Evolutionary conservation across 306 rosid species (phyloP).

Genomic region (Corylus heterophylla): DNA sequence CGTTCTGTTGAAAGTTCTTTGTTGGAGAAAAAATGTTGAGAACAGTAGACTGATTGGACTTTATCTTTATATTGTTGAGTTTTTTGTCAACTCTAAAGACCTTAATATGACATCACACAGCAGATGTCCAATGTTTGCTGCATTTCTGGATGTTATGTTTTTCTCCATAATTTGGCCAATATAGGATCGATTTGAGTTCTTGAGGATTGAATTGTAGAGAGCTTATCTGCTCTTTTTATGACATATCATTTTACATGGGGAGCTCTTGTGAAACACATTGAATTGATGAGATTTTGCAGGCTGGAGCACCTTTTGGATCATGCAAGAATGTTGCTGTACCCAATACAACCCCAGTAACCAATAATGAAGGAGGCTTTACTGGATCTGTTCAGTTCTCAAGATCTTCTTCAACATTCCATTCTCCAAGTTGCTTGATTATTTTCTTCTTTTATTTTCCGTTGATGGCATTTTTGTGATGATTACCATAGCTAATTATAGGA

Average conservation of each 20-base stretch:
- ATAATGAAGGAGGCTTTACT: slow-evolving; percentile 69
- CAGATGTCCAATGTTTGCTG: slow-evolving; percentile 9
- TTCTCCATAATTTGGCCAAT: neutral
- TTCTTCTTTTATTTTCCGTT: slow-evolving; percentile 44
- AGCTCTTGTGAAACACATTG: slow-evolving; percentile 2
- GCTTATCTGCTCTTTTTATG: neutral
- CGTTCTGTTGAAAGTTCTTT: neutral
- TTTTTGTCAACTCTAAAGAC: neutral
- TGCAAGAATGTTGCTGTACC: slow-evolving; percentile 79
- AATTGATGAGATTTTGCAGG: slow-evolving; percentile 53
- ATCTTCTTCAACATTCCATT: slow-evolving; percentile 52
- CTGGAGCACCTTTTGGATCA: slow-evolving; percentile 78
- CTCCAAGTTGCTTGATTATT: slow-evolving; percentile 36
- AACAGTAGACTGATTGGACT: slow-evolving; percentile 5
- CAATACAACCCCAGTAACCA: slow-evolving; percentile 50
- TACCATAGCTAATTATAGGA: slow-evolving; percentile 28
- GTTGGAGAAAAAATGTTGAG: neutral
- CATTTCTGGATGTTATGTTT: slow-evolving; percentile 18
- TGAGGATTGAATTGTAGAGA: neutral
- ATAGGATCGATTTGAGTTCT: neutral
- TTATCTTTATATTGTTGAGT: neutral
- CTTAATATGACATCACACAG: slow-evolving; percentile 5
- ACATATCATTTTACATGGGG: neutral
- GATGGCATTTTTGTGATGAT: slow-evolving; percentile 40
- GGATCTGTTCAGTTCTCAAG: slow-evolving; percentile 83